phyloP scores from a whole-genome alignment of 2,329 filamentous ascomycete species.

The Pestalotiopsis fici region DNA sequence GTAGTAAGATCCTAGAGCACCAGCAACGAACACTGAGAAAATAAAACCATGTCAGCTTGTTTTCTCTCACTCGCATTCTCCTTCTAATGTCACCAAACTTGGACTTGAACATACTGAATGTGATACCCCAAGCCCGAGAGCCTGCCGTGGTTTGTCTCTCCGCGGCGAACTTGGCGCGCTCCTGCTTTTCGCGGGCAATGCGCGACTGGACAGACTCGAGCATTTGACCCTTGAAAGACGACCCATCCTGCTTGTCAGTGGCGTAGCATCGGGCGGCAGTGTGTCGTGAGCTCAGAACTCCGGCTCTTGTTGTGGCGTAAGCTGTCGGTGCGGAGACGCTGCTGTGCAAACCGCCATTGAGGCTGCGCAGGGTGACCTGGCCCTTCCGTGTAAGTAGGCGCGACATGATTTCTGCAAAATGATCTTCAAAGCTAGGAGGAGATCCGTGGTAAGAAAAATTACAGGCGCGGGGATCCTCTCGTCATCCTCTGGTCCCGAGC shows the following conservation, averaged over 20 bases:
- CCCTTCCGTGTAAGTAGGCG: conserved; percentile 1
- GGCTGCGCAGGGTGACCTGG: conserved; percentile 1
- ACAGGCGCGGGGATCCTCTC: neutral
- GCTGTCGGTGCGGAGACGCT: neutral
- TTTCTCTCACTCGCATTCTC: neutral
- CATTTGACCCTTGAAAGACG: conserved; percentile 59
- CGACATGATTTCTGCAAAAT: neutral
- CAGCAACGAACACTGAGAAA: conserved; percentile 50
- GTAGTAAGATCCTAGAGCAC: conserved; percentile 56
- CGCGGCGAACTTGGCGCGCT: conserved; percentile 50
- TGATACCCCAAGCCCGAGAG: conserved; percentile 50
- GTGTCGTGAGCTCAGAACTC: conserved; percentile 8
- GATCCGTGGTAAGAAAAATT: neutral
- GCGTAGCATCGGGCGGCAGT: conserved; percentile 23
- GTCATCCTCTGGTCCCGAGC: neutral
- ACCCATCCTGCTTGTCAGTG: conserved; percentile 28
- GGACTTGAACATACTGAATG: conserved; percentile 48
- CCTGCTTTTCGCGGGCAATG: conserved; percentile 54
- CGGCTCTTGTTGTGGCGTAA: neutral
- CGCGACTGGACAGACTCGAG: conserved; percentile 59
- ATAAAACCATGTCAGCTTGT: neutral
- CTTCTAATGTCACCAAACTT: too few relatives aligned
- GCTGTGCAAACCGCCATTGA: conserved; percentile 1
- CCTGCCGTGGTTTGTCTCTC: conserved; percentile 37
- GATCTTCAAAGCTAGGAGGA: neutral